These are phyloP conservation scores for Nothophoma quercina DNA, from an alignment of 2,329 filamentous ascomycete species.

Conservation along the genomic window DNA sequence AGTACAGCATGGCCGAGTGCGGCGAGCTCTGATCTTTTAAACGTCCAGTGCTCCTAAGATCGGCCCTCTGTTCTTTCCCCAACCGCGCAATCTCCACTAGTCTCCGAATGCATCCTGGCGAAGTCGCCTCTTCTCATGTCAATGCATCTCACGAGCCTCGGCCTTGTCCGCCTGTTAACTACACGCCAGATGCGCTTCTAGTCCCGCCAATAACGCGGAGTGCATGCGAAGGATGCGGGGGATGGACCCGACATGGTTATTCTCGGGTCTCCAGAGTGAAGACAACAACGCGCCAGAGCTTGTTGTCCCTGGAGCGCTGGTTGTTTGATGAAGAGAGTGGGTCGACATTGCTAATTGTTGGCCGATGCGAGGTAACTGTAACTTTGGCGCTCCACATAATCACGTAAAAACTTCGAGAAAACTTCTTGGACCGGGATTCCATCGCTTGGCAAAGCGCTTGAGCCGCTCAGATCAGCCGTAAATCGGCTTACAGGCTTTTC, in stretches of 20 bases:
- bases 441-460: slow-evolving; percentile 29
- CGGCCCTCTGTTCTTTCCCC: slow-evolving; percentile 29
- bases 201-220: slow-evolving; percentile 25
- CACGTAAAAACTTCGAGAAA: slow-evolving; percentile 43
- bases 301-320: slow-evolving; percentile 17
- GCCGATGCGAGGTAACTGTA: slow-evolving; percentile 27
- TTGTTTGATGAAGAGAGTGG: slow-evolving; percentile 33
- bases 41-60: slow-evolving; percentile 35
- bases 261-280: slow-evolving; percentile 22
- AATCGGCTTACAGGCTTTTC: slow-evolving; percentile 20
- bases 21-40: slow-evolving; percentile 29
- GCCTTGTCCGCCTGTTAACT: slow-evolving; percentile 4
- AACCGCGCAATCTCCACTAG: slow-evolving; percentile 34
- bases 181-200: slow-evolving; percentile 15
- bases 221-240: slow-evolving; percentile 34
- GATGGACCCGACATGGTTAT: slow-evolving; percentile 27
- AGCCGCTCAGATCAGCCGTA: slow-evolving; percentile 24
- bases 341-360: slow-evolving; percentile 40
- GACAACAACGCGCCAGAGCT: slow-evolving; percentile 12
- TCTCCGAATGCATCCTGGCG: slow-evolving; percentile 31
- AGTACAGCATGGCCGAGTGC: slow-evolving; percentile 13
- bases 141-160: slow-evolving; percentile 20
- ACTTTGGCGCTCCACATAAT: slow-evolving; percentile 39
- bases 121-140: slow-evolving; percentile 25
- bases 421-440: slow-evolving; percentile 28